Evolutionary conservation across 495 filamentous ascomycete species (phyloP).

Genomic region (Immersiella caudata): DNA sequence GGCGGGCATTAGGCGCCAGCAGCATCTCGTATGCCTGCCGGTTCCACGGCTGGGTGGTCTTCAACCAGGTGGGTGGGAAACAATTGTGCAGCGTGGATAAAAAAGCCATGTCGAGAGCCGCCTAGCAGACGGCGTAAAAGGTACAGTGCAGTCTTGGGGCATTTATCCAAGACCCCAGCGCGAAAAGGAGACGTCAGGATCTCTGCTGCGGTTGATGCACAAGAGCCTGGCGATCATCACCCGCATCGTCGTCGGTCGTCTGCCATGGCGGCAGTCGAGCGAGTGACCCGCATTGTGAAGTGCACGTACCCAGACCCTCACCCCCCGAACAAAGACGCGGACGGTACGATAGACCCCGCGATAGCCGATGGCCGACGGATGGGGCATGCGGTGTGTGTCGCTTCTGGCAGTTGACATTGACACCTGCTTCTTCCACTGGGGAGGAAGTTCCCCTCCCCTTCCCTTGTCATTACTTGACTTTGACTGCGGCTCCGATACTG

Average conservation of each 20-base stretch:
- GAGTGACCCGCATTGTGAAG: neutral
- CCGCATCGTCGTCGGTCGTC: neutral
- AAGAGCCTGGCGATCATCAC: conserved; percentile 6
- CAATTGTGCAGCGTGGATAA: neutral
- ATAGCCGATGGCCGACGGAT: too few species aligned
- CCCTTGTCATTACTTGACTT: too few species aligned
- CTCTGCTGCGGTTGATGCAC: neutral
- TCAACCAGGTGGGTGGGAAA: conserved; percentile 25
- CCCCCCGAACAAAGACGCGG: too few species aligned
- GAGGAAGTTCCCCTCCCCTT: too few species aligned
- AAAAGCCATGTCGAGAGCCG: neutral
- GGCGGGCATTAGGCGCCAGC: conserved; percentile 25
- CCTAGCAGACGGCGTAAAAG: neutral
- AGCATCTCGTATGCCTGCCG: conserved; percentile 19
- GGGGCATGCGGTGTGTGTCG: too few species aligned
- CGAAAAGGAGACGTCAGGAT: neutral
- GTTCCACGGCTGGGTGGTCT: conserved; percentile 17
- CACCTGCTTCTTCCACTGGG: too few species aligned
- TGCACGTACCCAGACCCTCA: too few species aligned
- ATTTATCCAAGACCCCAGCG: conserved; percentile 9
- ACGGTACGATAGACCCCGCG: too few species aligned
- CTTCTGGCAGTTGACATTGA: too few species aligned
- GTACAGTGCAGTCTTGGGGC: neutral
- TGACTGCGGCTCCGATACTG: too few species aligned
- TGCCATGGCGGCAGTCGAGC: conserved; percentile 4